Evolutionary conservation across 1,139 yeast genomes (phyloP).

Genomic region (Kluyveromyces sp.): DNA sequence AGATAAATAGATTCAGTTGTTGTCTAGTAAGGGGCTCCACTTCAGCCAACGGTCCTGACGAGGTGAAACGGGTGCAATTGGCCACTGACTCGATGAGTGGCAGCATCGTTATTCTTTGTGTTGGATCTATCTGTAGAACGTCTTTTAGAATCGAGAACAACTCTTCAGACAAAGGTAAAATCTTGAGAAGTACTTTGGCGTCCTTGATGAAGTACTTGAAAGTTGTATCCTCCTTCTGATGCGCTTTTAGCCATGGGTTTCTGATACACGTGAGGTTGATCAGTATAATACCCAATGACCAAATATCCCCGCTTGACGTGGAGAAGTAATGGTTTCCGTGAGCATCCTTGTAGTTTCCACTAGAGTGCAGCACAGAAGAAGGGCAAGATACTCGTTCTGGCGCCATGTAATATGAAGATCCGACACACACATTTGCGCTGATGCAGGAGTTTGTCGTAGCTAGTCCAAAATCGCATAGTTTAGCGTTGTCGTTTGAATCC

Average conservation of each 20-base stretch:
- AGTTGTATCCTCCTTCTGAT: constrained; percentile 49
- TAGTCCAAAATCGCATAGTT: constrained; percentile 80
- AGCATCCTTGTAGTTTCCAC: constrained; percentile 19
- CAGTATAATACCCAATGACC: constrained; percentile 81
- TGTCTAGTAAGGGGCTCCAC: constrained; percentile 18
- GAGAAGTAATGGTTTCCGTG: constrained; percentile 36
- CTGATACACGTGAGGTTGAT: constrained; percentile 76
- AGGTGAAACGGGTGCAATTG: constrained; percentile 35
- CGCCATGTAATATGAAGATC: constrained; percentile 87
- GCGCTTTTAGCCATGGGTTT: constrained; percentile 89
- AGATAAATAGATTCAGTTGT: constrained; percentile 16
- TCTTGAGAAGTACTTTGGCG: constrained; percentile 48
- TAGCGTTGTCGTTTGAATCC: constrained; percentile 50
- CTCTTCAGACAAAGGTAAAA: constrained; percentile 39
- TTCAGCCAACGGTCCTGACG: constrained; percentile 34
- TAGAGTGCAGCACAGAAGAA: constrained; percentile 29
- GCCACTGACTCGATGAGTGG: constrained; percentile 36
- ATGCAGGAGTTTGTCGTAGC: constrained; percentile 56
- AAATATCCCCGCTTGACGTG: constrained; percentile 74
- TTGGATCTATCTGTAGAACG: constrained; percentile 59
- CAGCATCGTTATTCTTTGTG: constrained; percentile 48
- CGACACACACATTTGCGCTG: constrained; percentile 72
- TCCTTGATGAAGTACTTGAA: constrained; percentile 46
- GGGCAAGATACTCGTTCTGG: constrained; percentile 66
- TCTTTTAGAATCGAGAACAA: constrained; percentile 48